Percentiles rank a stretch among this genome's conserved stretches.
Conservation (phyloP, 2,329 filamentous ascomycete species). For the Parastagonospora nodorum region DNA sequence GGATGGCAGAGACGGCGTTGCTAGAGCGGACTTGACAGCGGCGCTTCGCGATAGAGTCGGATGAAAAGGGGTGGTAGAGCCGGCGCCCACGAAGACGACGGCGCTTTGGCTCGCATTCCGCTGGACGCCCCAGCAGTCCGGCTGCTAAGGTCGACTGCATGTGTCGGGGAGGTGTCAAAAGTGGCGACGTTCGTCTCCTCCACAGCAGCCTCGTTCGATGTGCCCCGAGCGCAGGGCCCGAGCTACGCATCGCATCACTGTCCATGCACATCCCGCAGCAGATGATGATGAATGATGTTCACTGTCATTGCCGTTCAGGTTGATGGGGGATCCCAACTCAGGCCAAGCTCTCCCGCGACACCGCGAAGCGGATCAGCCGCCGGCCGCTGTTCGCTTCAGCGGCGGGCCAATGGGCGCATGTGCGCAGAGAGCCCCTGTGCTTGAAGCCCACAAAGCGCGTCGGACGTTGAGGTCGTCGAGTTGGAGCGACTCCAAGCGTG, state of each 20-base stretch:
- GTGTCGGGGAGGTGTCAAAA: not conserved
- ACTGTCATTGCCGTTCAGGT: constrained; percentile 10
- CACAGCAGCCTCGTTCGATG: constrained; percentile 3
- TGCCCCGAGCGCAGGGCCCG: constrained; percentile 22
- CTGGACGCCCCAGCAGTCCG: constrained; percentile 7
- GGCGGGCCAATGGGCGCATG: constrained; percentile 17
- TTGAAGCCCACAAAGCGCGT: constrained; percentile 10
- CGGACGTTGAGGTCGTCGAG: constrained; percentile 13
- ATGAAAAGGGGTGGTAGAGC: constrained; percentile 27
- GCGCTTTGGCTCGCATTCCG: constrained; percentile 16
- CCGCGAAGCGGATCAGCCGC: constrained; percentile 34
- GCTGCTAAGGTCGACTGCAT: not conserved
- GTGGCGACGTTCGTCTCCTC: not conserved
- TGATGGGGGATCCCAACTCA: constrained; percentile 14
- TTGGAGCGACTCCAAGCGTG: constrained; percentile 5
- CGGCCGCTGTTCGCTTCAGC: constrained; percentile 15
- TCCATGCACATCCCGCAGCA: constrained; percentile 23
- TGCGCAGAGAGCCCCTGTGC: constrained; percentile 16
- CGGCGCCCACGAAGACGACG: constrained; percentile 23
- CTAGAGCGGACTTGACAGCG: constrained; percentile 20
- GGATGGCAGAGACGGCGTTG: constrained; percentile 16
- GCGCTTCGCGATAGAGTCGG: constrained; percentile 27
- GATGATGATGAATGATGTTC: constrained; percentile 17
- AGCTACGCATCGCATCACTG: constrained; percentile 16
- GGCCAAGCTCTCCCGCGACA: constrained; percentile 27